These are phyloP conservation scores for Chenopodium album DNA, from an alignment of 148 eudicot species.

Conservation along the genomic window DNA sequence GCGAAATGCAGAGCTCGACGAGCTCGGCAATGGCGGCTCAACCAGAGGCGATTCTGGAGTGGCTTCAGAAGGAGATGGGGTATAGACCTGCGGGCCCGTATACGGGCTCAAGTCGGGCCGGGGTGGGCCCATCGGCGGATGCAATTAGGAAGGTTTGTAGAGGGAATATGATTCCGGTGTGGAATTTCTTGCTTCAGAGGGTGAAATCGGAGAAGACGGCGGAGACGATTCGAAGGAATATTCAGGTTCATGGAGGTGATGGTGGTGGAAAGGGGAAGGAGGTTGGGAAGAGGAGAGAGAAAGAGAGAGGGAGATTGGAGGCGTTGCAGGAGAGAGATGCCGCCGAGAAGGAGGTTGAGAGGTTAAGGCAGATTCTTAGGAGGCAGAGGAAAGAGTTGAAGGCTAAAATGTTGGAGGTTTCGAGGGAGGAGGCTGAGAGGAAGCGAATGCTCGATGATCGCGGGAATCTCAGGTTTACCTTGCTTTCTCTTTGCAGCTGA, in stretches of 20 bases:
- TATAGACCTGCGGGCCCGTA: constrained; percentile 68
- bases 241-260: constrained; percentile 60
- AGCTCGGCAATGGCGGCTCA: constrained; percentile 47
- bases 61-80: constrained; percentile 95
- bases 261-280: constrained; percentile 37
- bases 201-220: constrained; percentile 96
- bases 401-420: constrained; percentile 86
- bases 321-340: constrained; percentile 73
- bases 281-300: constrained; percentile 41
- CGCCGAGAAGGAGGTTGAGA: constrained; percentile 96
- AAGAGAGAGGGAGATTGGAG: constrained; percentile 41
- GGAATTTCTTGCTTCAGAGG: constrained; percentile 70
- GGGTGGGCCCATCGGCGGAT: constrained; percentile 52
- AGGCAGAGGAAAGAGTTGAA: constrained; percentile 86
- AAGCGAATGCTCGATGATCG: constrained; percentile 98
- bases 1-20: constrained; percentile 52
- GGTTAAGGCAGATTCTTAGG: constrained; percentile 78
- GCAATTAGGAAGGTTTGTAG: constrained; percentile 74
- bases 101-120: constrained; percentile 52
- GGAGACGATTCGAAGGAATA: constrained; percentile 73
- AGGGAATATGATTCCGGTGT: constrained; percentile 96
- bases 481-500: neutral
- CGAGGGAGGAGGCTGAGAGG: constrained; percentile 86
- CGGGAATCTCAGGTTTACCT: constrained; percentile 69
- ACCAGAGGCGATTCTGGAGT: constrained; percentile 80